Conservation (phyloP, 805 yeast species). For the Komagataella ulmi region DNA sequence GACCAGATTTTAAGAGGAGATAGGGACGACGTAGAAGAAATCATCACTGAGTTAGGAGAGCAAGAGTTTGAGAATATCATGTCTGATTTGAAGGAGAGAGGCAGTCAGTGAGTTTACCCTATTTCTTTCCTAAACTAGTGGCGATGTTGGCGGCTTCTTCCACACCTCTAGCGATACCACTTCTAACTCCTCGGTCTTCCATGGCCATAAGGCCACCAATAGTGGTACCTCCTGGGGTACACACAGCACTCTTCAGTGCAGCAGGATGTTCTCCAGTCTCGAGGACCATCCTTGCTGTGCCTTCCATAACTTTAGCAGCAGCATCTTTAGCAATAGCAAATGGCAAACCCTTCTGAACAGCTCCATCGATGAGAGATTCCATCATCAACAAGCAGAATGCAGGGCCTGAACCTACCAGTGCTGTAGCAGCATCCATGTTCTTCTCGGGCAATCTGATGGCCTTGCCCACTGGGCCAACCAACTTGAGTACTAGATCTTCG, state of each 20-base stretch:
- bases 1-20: conserved; percentile 16
- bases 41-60: conserved; percentile 12
- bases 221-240: conserved; percentile 98
- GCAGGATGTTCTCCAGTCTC: conserved; percentile 82
- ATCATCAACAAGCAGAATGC: conserved; percentile 83
- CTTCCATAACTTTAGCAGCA: conserved; percentile 90
- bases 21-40: conserved; percentile 8
- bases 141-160: conserved; percentile 88
- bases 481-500: conserved; percentile 33
- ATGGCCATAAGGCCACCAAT: conserved; percentile 87
- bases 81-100: conserved; percentile 12
- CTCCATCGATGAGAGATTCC: conserved; percentile 91
- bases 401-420: conserved; percentile 93
- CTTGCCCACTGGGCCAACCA: conserved; percentile 54
- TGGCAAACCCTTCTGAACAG: conserved; percentile 88
- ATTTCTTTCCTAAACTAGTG: conserved; percentile 33
- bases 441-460: conserved; percentile 68
- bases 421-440: conserved; percentile 93
- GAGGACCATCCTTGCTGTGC: conserved; percentile 84
- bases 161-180: conserved; percentile 78
- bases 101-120: background rate
- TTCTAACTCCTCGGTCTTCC: conserved; percentile 85
- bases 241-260: conserved; percentile 70
- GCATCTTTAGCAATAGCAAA: conserved; percentile 68
- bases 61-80: conserved; percentile 17